Base-by-base conservation (phyloP, 768 basidiomycete species). In the Lactarius hengduanensis region DNA sequence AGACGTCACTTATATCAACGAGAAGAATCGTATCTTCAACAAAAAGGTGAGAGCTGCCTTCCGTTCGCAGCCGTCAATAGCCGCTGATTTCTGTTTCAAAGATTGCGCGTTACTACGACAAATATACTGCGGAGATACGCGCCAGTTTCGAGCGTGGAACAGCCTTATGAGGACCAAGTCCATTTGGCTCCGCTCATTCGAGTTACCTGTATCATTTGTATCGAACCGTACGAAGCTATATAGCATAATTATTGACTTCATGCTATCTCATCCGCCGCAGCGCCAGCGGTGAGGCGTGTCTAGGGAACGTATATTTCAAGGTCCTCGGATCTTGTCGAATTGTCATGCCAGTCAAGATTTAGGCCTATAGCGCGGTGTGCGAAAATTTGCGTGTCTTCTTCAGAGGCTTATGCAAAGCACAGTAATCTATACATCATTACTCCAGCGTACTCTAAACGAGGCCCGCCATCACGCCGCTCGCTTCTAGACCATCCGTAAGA, bases 1-100 rank as follows among this genome's bases (percentile, higher is more conserved):
- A 62, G 96, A 98, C 71, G 92, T 99, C 76, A 98, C 95, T 6
- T 99, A 98, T 76, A 99, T 99, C 84, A 99, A 99, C 82, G 94
- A 98, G 77, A 89, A 91, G 77, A 96, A 98, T 77, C 86, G 94
- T 69, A 94, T 97, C 57, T 98, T 97, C 84, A 97, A 98, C 85
- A 95, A 94, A 80, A 97, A 96, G 89, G 92, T 88, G 3, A 63
- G 32, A 20, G 76, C 69, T 5, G 64, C 30, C 55, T 20, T 68
- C 59, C 5, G 55, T 38, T 62, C 38, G 26, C 16, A 3, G 11
- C 7, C 28, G 30, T 10, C 13, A 7, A 26, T 11, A 38, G 1
- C 26, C 26, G 32, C 62, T 69, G 15, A 68, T 62, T n/a, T 9
- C 40, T 50, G 50, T 30, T 47, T 50, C 47, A 71, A 94, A 94